Evolutionary conservation across 306 rosid genomes (phyloP), one percentile per base, ranked within the genome.

Genomic region (Betula pendula): DNA sequence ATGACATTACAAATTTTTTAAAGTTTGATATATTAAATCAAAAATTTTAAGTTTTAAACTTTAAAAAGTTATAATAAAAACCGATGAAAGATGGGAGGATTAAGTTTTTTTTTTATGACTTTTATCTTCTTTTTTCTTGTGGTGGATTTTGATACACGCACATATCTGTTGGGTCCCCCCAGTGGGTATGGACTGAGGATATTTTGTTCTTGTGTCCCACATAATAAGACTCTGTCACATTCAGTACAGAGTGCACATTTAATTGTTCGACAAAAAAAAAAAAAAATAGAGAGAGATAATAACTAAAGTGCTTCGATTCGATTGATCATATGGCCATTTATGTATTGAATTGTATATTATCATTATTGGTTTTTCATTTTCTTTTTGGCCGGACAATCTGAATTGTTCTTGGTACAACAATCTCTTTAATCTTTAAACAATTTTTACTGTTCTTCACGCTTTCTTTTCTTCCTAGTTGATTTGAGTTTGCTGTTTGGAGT

Each of bases 401-500:
- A 56, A 56, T 5, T 11, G 7, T 56, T 56, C 35, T 56, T 20
- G 63, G 63, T 25, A 24, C 63, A 56, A 24, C 33, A 56, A 56
- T 56, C 60, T 20, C 63, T n/a, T n/a, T n/a, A n/a, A n/a, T 50
- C 8, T 12, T 17, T 49, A 15, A 40, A 4, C 33, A 24, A 14
- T 10, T 31, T 45, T 22, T 17, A 40, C 31, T 49, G 22, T 25
- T 53, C 77, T 31, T 70, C 73, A 2, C 60, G 55, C 66, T 72
- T 66, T 79, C 83, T 72, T 55, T 35, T 74, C 68, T 66, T 72
- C 16, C 42, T 75, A 19, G 40, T 55, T 62, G 73, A 51, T 15
- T 53, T 49, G 53, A 13, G 8, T 25, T 33, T 35, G 11, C 35
- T 27, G 7, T 24, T 50, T 12, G 52, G 45, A 43, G 25, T 27